phyloP scores from a whole-genome alignment of 371 early-diverging fungal genomes.

The Fennellomyces sp. region DNA sequence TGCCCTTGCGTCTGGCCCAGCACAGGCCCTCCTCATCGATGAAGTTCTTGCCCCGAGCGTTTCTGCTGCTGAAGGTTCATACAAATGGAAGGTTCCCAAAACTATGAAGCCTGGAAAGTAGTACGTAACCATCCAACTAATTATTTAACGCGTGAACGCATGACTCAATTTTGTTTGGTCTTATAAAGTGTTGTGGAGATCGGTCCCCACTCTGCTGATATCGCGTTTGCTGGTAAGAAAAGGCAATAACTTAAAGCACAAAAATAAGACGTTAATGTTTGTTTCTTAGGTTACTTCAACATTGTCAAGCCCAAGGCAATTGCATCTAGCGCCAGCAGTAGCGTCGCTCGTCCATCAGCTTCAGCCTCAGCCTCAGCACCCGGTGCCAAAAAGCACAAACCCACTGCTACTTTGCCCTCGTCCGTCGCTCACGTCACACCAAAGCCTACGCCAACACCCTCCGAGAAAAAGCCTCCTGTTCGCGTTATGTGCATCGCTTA shows the following conservation, averaged over 20 bases:
- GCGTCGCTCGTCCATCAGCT: background rate
- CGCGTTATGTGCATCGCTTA: slow-evolving; percentile 8
- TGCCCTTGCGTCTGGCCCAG: slow-evolving; percentile 46
- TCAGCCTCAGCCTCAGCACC: slow-evolving; percentile 6
- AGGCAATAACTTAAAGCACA: background rate
- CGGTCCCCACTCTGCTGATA: slow-evolving; percentile 38
- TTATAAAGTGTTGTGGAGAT: slow-evolving; percentile 44
- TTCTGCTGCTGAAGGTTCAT: slow-evolving; percentile 27
- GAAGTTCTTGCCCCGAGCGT: slow-evolving; percentile 41
- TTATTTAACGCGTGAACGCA: no score
- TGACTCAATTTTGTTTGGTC: no score
- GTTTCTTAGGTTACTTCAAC: slow-evolving; percentile 15
- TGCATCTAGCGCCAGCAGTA: background rate
- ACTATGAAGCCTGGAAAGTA: slow-evolving; percentile 38
- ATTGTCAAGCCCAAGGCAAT: slow-evolving; percentile 1
- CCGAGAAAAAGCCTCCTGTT: slow-evolving; percentile 1
- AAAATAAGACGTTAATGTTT: background rate
- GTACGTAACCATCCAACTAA: slow-evolving; percentile 11
- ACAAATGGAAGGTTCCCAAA: slow-evolving; percentile 41
- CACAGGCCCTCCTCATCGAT: slow-evolving; percentile 35
- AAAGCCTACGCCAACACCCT: slow-evolving; percentile 2
- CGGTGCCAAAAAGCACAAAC: slow-evolving; percentile 1
- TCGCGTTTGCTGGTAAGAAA: slow-evolving; percentile 43
- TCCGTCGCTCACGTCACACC: background rate
- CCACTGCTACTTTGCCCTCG: slow-evolving; percentile 14